Conservation (phyloP, 2,329 filamentous ascomycete genomes). For the Didymella lethalis region DNA sequence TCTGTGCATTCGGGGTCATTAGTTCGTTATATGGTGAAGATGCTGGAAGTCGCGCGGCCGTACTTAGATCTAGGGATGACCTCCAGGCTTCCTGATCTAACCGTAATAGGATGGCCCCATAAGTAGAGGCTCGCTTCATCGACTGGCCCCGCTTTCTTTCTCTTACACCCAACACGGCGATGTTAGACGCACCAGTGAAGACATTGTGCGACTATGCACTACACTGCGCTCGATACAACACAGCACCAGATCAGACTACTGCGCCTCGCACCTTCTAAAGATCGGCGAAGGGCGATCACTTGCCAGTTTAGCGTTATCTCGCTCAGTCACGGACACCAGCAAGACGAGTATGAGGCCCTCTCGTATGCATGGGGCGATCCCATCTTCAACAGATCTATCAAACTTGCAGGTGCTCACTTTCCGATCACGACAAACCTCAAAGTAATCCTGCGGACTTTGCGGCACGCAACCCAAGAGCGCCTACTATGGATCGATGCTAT, state of each 20-base stretch:
- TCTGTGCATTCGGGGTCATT: too few species aligned
- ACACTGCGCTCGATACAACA: slow-evolving; percentile 7
- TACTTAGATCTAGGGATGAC: too few species aligned
- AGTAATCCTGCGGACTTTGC: slow-evolving; percentile 15
- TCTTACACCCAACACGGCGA: not conserved
- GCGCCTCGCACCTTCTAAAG: slow-evolving; percentile 3
- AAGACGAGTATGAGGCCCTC: slow-evolving; percentile 2
- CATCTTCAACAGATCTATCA: not conserved
- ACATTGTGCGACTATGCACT: slow-evolving; percentile 12
- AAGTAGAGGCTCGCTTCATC: not conserved
- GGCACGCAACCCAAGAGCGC: slow-evolving; percentile 5
- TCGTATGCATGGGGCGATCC: slow-evolving; percentile 16
- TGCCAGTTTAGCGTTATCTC: slow-evolving; percentile 10
- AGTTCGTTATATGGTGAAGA: too few species aligned
- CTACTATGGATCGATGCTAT: slow-evolving; percentile 24
- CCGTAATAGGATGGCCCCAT: too few species aligned
- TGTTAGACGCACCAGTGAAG: not conserved
- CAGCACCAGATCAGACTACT: slow-evolving; percentile 11
- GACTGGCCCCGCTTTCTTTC: not conserved
- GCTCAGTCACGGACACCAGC: not conserved
- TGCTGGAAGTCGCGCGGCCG: too few species aligned
- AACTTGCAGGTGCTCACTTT: slow-evolving; percentile 1
- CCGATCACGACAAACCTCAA: slow-evolving; percentile 16
- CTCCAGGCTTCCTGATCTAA: too few species aligned
- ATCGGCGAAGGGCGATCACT: not conserved